A percentile compares a stretch with the other conserved stretches of the same genome.
These are phyloP conservation scores for Scutellaria baicalensis DNA, from an alignment of 257 asterid species.

Conservation along the genomic window DNA sequence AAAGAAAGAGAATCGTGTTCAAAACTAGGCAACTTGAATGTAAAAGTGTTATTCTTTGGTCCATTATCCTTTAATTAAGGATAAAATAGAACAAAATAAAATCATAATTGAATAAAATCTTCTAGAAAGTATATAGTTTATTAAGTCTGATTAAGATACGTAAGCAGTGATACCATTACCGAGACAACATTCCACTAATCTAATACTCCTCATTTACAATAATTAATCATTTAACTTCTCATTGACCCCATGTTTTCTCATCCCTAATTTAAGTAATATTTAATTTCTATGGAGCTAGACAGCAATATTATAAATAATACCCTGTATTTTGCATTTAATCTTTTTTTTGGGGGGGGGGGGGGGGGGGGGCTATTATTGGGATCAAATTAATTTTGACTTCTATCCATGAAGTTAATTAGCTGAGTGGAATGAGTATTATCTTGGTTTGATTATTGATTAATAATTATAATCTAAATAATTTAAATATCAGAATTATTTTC, in stretches of 20 bases:
- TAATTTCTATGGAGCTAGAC: not conserved
- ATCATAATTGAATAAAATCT: not conserved
- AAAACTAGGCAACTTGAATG: not conserved
- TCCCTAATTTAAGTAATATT: not conserved
- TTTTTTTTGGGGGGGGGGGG: too few species aligned
- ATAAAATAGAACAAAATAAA: not conserved
- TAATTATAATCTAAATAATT: not conserved
- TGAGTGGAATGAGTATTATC: too few species aligned
- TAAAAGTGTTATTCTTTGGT: not conserved
- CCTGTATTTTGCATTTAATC: too few species aligned
- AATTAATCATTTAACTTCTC: not conserved
- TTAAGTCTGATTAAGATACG: not conserved
- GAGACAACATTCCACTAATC: slow-evolving; percentile 21
- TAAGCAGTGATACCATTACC: slow-evolving; percentile 23
- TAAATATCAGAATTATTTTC: too few species aligned
- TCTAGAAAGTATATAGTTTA: not conserved
- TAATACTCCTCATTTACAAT: not conserved
- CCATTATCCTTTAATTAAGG: not conserved
- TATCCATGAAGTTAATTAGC: too few species aligned
- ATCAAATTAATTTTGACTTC: too few species aligned
- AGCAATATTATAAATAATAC: not conserved
- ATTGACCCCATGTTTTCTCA: not conserved
- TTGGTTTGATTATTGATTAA: not conserved
- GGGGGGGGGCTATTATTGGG: too few species aligned
- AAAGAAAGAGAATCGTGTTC: not conserved